Evolutionary conservation across 2,329 filamentous ascomycete species (phyloP).

Genomic region (Fusarium circinatum): DNA sequence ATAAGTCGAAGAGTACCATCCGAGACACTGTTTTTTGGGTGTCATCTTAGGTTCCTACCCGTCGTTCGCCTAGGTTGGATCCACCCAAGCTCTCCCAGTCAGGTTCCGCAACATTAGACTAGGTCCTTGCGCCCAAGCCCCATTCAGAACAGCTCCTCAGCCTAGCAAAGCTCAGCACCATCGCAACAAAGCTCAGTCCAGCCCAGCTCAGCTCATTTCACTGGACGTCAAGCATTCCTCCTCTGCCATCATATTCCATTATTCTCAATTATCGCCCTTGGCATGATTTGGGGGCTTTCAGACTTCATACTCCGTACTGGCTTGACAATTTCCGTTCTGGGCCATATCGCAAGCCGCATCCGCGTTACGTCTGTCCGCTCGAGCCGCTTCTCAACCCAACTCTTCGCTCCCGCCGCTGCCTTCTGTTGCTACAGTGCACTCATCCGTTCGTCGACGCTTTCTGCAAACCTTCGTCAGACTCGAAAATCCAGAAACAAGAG

Average conservation of each 20-base stretch:
- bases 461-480: slow-evolving; percentile 32
- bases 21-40: slow-evolving; percentile 30
- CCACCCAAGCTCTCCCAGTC: slow-evolving; percentile 16
- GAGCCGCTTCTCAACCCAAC: slow-evolving; percentile 22
- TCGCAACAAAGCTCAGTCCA: slow-evolving; percentile 28
- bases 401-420: slow-evolving; percentile 7
- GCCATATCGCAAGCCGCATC: slow-evolving; percentile 21
- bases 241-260: slow-evolving; percentile 43
- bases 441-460: slow-evolving; percentile 26
- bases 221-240: slow-evolving; percentile 44
- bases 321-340: slow-evolving; percentile 35
- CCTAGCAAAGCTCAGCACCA: slow-evolving; percentile 29
- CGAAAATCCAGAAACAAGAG: slow-evolving; percentile 28
- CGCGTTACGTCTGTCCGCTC: slow-evolving; percentile 17
- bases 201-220: slow-evolving; percentile 44
- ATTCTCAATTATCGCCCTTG: slow-evolving; percentile 21
- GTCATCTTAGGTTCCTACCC: slow-evolving; percentile 36
- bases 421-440: slow-evolving; percentile 2
- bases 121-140: slow-evolving; percentile 29
- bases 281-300: slow-evolving; percentile 31
- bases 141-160: slow-evolving; percentile 34
- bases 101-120: slow-evolving; percentile 27
- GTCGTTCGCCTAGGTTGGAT: slow-evolving; percentile 21
- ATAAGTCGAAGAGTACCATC: slow-evolving; percentile 33
- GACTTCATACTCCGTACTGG: slow-evolving; percentile 10